phyloP scores from a whole-genome alignment of 78 protist genomes.

The Salpingoeca rosetta region DNA sequence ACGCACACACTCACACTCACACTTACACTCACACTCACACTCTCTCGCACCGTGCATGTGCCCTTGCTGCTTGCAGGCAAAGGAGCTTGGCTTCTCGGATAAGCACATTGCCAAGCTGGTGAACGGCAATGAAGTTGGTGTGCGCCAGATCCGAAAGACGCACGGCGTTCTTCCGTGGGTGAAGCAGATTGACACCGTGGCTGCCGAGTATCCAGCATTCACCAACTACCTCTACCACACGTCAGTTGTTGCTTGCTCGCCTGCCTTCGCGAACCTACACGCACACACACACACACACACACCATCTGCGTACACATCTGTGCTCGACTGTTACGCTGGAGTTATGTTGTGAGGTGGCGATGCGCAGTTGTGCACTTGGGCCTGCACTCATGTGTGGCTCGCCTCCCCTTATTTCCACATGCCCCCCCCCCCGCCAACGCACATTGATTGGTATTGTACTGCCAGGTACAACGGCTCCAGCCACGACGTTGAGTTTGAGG shows the following conservation, averaged over 20 bases:
- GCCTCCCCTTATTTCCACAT: too few relatives aligned
- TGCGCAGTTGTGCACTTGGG: too few relatives aligned
- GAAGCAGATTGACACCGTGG: constrained; percentile 94
- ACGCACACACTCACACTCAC: too few relatives aligned
- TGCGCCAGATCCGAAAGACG: constrained; percentile 44
- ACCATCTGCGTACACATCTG: too few relatives aligned
- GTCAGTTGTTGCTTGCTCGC: too few relatives aligned
- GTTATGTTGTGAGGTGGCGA: too few relatives aligned
- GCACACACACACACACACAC: too few relatives aligned
- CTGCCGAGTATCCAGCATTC: constrained; percentile 91
- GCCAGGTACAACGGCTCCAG: constrained; percentile 79
- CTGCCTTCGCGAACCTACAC: too few relatives aligned
- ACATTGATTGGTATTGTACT: too few relatives aligned
- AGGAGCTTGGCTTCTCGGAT: constrained; percentile 81
- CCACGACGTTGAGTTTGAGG: constrained; percentile 61
- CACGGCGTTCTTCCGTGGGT: constrained; percentile 60
- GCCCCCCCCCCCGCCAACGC: too few relatives aligned
- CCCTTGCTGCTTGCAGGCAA: constrained; percentile 36
- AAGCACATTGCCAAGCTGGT: constrained; percentile 49
- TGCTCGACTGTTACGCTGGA: too few relatives aligned
- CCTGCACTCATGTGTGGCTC: too few relatives aligned
- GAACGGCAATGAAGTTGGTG: constrained; percentile 47
- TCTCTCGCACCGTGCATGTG: background rate
- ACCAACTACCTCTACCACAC: constrained; percentile 85
- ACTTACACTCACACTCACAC: background rate